These are phyloP conservation scores for Candida ponderosae DNA, from an alignment of 805 yeast species.

Conservation along the genomic window DNA sequence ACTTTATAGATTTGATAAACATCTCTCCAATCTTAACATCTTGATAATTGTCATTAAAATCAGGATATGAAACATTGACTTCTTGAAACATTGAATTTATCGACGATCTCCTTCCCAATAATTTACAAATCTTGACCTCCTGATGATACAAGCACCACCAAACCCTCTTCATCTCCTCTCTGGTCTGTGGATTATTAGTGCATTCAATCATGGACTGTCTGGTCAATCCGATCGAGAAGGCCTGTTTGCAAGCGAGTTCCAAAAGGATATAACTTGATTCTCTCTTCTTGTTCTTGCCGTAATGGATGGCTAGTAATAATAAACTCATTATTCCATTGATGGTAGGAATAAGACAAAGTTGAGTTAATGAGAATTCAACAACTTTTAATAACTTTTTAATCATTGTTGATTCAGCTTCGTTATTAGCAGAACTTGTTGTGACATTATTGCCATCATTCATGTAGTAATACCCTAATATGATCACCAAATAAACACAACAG, in stretches of 20 bases:
- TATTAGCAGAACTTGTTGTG: too few relatives aligned
- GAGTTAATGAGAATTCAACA: not conserved
- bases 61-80: not conserved
- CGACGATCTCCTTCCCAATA: not conserved
- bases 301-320: not conserved
- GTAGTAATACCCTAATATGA: not conserved
- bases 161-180: not conserved
- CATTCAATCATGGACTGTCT: constrained; percentile 1
- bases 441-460: too few relatives aligned
- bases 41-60: not conserved
- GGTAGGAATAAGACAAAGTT: not conserved
- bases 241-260: constrained; percentile 1
- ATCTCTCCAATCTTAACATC: too few relatives aligned
- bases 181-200: not conserved
- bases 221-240: not conserved
- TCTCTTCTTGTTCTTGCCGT: not conserved
- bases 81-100: not conserved
- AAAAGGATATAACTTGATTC: not conserved
- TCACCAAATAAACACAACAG: not conserved
- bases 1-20: not conserved
- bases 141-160: not conserved
- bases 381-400: not conserved
- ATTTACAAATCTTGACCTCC: not conserved
- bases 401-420: not conserved
- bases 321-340: not conserved